Conservation (phyloP, 805 yeast genomes). For the Suhomyces pyralidae region DNA sequence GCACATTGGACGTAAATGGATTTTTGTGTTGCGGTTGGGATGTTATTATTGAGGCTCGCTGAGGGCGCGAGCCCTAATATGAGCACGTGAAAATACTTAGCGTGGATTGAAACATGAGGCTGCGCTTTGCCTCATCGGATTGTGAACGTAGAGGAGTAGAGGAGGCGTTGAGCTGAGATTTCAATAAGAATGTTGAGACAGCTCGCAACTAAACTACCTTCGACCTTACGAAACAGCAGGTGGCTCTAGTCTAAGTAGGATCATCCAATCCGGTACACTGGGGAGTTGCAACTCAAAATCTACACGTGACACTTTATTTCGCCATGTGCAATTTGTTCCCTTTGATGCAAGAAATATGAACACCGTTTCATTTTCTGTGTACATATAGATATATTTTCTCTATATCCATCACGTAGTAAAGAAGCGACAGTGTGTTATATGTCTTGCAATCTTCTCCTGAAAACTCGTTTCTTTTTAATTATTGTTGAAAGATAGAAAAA, state of each 20-base stretch:
- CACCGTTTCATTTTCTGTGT: neutral
- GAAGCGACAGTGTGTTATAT: neutral
- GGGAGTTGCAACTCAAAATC: neutral
- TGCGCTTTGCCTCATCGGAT: neutral
- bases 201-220: neutral
- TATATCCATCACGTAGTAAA: neutral
- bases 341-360: neutral
- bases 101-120: neutral
- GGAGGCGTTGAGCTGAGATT: neutral
- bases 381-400: neutral
- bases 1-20: neutral
- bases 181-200: neutral
- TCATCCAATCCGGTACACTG: neutral
- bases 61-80: constrained; percentile 2
- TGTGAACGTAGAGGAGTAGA: neutral
- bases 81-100: neutral
- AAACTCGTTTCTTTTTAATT: neutral
- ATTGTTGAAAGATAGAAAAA: neutral
- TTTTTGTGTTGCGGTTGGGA: constrained; percentile 1
- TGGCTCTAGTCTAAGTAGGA: neutral
- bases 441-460: neutral
- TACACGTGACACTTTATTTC: neutral
- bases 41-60: neutral
- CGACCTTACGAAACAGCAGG: neutral
- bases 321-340: neutral